Percentiles rank a stretch among this genome's conserved stretches.
Conservation (phyloP, 139 green algal species). For the Volvox africanus region DNA sequence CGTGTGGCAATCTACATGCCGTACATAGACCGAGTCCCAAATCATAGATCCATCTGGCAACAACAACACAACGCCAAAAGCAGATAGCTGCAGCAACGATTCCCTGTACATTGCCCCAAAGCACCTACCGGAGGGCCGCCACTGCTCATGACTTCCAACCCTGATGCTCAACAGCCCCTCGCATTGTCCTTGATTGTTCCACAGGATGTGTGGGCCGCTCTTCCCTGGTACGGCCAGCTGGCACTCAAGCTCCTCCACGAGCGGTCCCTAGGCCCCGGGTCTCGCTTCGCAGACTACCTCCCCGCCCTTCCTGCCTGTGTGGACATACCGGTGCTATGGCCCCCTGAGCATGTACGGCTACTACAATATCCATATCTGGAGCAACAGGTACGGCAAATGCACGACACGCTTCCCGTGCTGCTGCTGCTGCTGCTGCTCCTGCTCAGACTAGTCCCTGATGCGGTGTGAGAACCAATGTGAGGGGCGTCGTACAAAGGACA, state of each 20-base stretch:
- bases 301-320: constrained; percentile 65
- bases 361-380: constrained; percentile 71
- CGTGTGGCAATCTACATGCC: neutral
- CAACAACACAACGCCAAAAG: too few species aligned
- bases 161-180: too few species aligned
- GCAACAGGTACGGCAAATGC: constrained; percentile 44
- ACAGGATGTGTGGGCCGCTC: constrained; percentile 58
- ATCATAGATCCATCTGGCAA: too few species aligned
- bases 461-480: too few species aligned
- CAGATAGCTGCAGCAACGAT: neutral
- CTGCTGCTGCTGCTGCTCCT: too few species aligned
- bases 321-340: constrained; percentile 76
- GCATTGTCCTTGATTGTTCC: neutral
- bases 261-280: constrained; percentile 48
- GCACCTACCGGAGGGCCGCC: too few species aligned
- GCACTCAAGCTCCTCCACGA: constrained; percentile 74
- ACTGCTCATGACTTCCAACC: neutral
- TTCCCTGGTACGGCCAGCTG: constrained; percentile 76
- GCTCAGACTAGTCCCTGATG: too few species aligned
- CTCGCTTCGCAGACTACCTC: constrained; percentile 70
- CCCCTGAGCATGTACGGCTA: constrained; percentile 52
- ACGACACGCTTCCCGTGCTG: too few species aligned
- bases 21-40: neutral
- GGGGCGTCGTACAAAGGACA: too few species aligned
- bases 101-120: neutral